Conservation (phyloP, 495 filamentous ascomycete genomes). For the Penicillium pancosmium region DNA sequence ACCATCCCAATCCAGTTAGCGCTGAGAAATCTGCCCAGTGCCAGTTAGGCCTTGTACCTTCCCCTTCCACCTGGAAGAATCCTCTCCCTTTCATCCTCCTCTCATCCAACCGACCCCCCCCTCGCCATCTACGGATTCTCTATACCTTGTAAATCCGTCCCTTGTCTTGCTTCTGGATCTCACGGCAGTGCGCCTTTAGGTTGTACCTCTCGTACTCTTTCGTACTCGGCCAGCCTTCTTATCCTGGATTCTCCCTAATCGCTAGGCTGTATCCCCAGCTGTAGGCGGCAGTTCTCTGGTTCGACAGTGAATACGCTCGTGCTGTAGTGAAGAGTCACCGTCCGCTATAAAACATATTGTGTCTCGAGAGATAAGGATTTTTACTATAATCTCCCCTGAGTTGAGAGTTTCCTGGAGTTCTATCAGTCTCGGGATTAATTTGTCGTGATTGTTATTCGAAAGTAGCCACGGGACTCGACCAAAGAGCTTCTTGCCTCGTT, state of each 20-base stretch:
- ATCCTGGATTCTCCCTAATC: conserved; percentile 24
- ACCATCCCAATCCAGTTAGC: neutral
- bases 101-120: conserved; percentile 21
- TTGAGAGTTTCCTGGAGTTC: neutral
- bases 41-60: conserved; percentile 19
- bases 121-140: conserved; percentile 20
- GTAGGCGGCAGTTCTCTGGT: conserved; percentile 43
- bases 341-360: conserved; percentile 27
- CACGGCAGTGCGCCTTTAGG: conserved; percentile 30
- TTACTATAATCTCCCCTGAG: conserved; percentile 2
- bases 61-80: conserved; percentile 12
- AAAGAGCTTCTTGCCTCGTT: no score
- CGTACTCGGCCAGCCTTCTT: conserved; percentile 13
- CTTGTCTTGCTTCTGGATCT: conserved; percentile 26
- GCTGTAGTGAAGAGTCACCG: conserved; percentile 48
- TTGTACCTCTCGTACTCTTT: conserved; percentile 30
- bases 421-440: no score
- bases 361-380: conserved; percentile 5
- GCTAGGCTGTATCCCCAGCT: conserved; percentile 51
- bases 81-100: conserved; percentile 24
- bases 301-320: conserved; percentile 39
- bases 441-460: no score
- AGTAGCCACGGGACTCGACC: no score
- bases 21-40: conserved; percentile 13
- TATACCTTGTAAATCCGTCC: conserved; percentile 33